Evolutionary conservation across 345 rosid species (phyloP), one percentile per base, ranked within the genome.

Genomic region (Eucalyptus leucophloia): DNA sequence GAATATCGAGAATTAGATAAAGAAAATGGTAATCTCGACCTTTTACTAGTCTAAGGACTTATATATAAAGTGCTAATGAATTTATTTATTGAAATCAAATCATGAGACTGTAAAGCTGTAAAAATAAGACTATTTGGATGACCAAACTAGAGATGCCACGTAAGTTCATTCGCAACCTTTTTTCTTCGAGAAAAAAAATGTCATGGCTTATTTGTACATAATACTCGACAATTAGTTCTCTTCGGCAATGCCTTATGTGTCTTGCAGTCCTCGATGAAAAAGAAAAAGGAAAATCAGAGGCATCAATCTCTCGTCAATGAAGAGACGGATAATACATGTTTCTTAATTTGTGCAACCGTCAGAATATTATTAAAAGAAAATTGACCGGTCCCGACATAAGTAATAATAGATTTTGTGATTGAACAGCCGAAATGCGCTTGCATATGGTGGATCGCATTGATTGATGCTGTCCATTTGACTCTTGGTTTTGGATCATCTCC

Each of bases 121-220:
- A 62, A 51, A 62, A 30, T 13, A 30, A 4, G 18, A 62, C 34
- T 7, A 30, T 62, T 30, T 30, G 9, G 18, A 60, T 28, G 30
- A 12, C 2, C 17, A 3, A 12, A 60, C 7, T 0, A 14, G 34
- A 14, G 17, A 28, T 60, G 32, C n/a, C 17, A 12, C 32, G 0
- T 28, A 60, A 28, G 32, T 60, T 60, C 17, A 60, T 51, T 18
- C 9, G 1, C 32, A 28, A 60, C 69, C 69, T 60, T 28, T 32
- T 60, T 60, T 60, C 69, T 60, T 6, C n/a, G 0, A 13, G 7
- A 30, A 28, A 28, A 60, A 60, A 8, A 60, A 28, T 60, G 67
- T 6, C n/a, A 26, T 26, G n/a, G 30, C 67, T 60, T 60, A 28
- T 60, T 60, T 6, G 16, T 60, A 26, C 14, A 60, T 28, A 12